Base-by-base conservation (phyloP, 768 basidiomycete species). In the Boletus pseudopeckii region DNA sequence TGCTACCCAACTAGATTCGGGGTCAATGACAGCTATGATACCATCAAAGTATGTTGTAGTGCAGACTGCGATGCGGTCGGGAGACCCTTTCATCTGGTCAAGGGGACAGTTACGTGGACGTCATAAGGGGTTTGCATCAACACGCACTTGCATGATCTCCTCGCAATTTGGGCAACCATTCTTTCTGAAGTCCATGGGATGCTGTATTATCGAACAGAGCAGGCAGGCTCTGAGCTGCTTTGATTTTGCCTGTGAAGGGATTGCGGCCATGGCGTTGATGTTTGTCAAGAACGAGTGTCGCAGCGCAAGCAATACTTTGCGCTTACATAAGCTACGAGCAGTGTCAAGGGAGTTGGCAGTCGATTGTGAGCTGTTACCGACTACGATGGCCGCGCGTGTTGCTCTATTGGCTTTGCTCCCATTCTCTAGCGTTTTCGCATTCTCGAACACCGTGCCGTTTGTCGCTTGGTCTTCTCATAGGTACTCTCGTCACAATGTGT, bases 81-180 rank as follows among this genome's bases (percentile, higher is more conserved):
- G 77, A 47, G 83, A 88, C 20, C 87, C 86, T 73, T 92, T 90
- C 84, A 98, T 86, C 95, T 98, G 60, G 51, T 45, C 20, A 39
- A 49, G 18, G 42, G 33, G 33, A 45, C n/a, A 15, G 18, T 48
- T 30, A 20, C 32, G 32, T 36, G 45, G 37, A 56, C n/a, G 24
- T 13, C 45, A 28, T 5, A 14, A 46, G 5, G 48, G 7, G 22
- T 28, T 8, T 24, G 9, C 10, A 11, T 36, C 36, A 36, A 30
- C 7, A 69, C 81, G 51, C 55, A 95, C 96, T 78, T 94, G 88
- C 70, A 98, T 81, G 60, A 95, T 78, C 67, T 96, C 92, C 62
- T 98, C 96, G 66, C 97, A 99, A 70, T 99, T 99, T 41, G 96
- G 96, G 69, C 97, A 99, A 6, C 97, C 97, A 20, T 77, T 73